Percentiles rank a stretch among this genome's conserved stretches.
Evolutionary conservation across 345 rosid species (phyloP).

Genomic region (Citrus mangshanensis): DNA sequence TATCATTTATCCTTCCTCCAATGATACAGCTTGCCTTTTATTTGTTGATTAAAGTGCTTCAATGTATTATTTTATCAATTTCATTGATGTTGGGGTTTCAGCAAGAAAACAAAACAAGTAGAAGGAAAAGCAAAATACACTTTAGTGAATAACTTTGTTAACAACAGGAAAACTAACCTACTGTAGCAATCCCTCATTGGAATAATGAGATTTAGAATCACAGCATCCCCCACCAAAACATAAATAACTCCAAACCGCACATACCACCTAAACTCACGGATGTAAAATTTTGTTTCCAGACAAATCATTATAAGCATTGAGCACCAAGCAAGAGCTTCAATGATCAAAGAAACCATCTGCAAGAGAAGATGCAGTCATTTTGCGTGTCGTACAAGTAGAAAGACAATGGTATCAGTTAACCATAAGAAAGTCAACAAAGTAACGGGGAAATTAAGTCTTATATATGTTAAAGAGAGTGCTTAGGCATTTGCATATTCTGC

Average conservation of each 20-base stretch:
- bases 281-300: constrained; percentile 63
- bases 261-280: constrained; percentile 76
- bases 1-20: background rate
- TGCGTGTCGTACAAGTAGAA: background rate
- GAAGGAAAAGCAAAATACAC: background rate
- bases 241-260: constrained; percentile 79
- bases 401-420: background rate
- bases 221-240: constrained; percentile 84
- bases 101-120: background rate
- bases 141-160: background rate
- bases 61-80: too few relatives aligned
- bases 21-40: background rate
- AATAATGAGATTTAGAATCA: constrained; percentile 67
- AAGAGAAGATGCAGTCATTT: constrained; percentile 15
- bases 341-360: constrained; percentile 61
- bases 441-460: background rate
- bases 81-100: background rate
- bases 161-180: constrained; percentile 38
- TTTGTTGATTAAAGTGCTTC: background rate
- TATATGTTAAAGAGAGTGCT: background rate
- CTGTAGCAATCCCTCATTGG: constrained; percentile 45
- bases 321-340: constrained; percentile 82
- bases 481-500: background rate
- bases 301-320: constrained; percentile 64
- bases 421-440: background rate